Evolutionary conservation across 768 basidiomycete genomes (phyloP).

Genomic region (Steccherinum ochraceum): DNA sequence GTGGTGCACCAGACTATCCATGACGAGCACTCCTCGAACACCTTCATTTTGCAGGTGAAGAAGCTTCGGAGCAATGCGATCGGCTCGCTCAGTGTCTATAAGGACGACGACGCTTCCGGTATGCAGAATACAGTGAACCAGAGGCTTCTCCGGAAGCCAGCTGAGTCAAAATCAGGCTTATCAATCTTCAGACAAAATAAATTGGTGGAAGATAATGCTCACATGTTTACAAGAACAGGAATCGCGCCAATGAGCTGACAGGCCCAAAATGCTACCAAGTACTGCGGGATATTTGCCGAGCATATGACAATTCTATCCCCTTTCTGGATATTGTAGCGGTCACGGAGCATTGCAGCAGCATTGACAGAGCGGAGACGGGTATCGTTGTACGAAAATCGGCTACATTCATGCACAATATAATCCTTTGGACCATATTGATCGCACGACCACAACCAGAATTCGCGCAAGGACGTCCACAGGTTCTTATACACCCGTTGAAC

Average conservation of each 20-base stretch:
- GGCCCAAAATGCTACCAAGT: slow-evolving; percentile 53
- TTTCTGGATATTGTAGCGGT: slow-evolving; percentile 43
- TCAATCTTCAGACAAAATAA: too few relatives aligned
- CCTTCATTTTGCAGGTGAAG: slow-evolving; percentile 23
- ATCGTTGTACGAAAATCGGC: slow-evolving; percentile 42
- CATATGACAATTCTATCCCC: slow-evolving; percentile 55
- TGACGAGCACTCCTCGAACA: slow-evolving; percentile 32
- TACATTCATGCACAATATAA: slow-evolving; percentile 48
- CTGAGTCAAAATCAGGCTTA: too few relatives aligned
- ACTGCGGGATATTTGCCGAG: slow-evolving; percentile 57
- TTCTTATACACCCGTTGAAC: slow-evolving; percentile 50
- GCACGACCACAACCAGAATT: slow-evolving; percentile 44
- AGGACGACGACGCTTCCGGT: slow-evolving; percentile 49
- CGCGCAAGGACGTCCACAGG: slow-evolving; percentile 42
- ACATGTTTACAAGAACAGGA: slow-evolving; percentile 54
- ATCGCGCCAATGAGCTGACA: slow-evolving; percentile 58
- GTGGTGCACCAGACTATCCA: slow-evolving; percentile 37
- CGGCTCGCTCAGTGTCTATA: slow-evolving; percentile 51
- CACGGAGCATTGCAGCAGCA: slow-evolving; percentile 36
- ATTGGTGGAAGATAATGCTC: too few relatives aligned
- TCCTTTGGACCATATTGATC: slow-evolving; percentile 34
- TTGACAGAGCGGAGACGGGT: slow-evolving; percentile 36
- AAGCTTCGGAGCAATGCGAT: slow-evolving; percentile 30
- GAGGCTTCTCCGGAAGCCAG: slow-evolving; percentile 40
- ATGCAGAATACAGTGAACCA: slow-evolving; percentile 45